Conservation (phyloP, 345 rosid genomes). For the Arabidopsis arenosa region DNA sequence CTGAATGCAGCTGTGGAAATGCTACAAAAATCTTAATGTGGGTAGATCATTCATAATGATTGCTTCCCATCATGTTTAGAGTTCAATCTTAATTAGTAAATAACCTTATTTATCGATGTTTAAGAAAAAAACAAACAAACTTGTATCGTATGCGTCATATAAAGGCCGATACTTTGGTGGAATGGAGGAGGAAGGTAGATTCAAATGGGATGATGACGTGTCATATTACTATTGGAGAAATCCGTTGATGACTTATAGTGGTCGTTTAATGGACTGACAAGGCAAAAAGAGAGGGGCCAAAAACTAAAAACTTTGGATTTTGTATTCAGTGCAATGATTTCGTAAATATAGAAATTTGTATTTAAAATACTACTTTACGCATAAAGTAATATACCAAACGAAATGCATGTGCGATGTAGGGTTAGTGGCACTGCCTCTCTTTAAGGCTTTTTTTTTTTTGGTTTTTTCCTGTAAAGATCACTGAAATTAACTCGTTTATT, state of each 20-base stretch:
- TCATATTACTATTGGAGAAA: slow-evolving; percentile 19
- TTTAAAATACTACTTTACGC: slow-evolving; percentile 28
- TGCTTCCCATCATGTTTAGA: not conserved
- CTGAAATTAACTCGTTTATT: slow-evolving; percentile 16
- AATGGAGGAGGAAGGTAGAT: slow-evolving; percentile 26
- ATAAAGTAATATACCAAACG: slow-evolving; percentile 40
- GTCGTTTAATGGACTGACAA: slow-evolving; percentile 44
- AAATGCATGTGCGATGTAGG: slow-evolving; percentile 46
- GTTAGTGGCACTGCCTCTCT: slow-evolving; percentile 36
- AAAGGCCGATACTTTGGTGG: slow-evolving; percentile 35
- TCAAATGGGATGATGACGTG: slow-evolving; percentile 22
- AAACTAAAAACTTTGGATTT: slow-evolving; percentile 30
- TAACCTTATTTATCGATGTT: not conserved
- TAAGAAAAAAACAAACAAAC: not conserved
- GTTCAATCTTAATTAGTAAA: not conserved
- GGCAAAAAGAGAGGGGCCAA: slow-evolving; percentile 24
- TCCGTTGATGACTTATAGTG: not conserved
- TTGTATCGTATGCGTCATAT: not conserved
- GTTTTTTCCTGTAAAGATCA: not conserved
- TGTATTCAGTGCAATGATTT: slow-evolving; percentile 43
- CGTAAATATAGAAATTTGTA: not conserved
- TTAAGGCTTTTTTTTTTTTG: slow-evolving; percentile 27
- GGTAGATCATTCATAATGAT: slow-evolving; percentile 10
- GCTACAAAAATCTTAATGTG: not conserved
- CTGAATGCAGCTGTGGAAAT: not conserved